Evolutionary conservation across 257 asterid genomes (phyloP), one percentile per base, ranked within the genome.

Genomic region (Dorcoceras hygrometricum): DNA sequence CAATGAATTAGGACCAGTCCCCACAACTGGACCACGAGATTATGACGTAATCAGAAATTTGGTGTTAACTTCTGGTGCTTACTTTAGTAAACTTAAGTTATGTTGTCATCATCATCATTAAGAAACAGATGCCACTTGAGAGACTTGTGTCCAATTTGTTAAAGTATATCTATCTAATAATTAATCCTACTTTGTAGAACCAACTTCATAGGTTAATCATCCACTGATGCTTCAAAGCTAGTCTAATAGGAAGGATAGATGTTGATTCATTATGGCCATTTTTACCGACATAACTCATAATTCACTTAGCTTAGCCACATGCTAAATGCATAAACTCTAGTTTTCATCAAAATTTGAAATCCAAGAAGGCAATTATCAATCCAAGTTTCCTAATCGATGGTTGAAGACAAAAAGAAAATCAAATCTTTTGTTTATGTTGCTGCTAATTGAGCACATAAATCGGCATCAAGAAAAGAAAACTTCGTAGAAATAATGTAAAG

Each of bases 1-100:
- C 51, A 64, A 63, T 63, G n/a, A 28, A 55, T 34, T 28, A 66
- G 55, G 54, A 29, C 5, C 34, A 14, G 28, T 31, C 54, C 56
- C 27, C n/a, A 18, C 28, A 36, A 36, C 51, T 57, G 31, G 50
- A 56, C 19, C 24, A 12, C 22, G 24, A 58, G 31, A 57, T 19
- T 10, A 57, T 20, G 23, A 22, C 66, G 27, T 64, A 23, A 22
- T 56, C 9, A 39, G 10, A 59, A 57, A 20, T 23, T 12, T 65
- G 8, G 19, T 16, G 53, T 43, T 28, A 12, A 65, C 51, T 53
- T 43, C 58, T 34, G 65, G 43, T 36, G 65, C 48, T 36, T 23
- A 23, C 36, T 24, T 16, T 57, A 18, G 48, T 59, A 26, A 39
- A 46, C 12, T 46, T 12, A 39, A 34, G 24, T 55, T 12, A 39